Evolutionary conservation across 441 rosid species (phyloP).

Genomic region (Pelargonium cotyledonis): DNA sequence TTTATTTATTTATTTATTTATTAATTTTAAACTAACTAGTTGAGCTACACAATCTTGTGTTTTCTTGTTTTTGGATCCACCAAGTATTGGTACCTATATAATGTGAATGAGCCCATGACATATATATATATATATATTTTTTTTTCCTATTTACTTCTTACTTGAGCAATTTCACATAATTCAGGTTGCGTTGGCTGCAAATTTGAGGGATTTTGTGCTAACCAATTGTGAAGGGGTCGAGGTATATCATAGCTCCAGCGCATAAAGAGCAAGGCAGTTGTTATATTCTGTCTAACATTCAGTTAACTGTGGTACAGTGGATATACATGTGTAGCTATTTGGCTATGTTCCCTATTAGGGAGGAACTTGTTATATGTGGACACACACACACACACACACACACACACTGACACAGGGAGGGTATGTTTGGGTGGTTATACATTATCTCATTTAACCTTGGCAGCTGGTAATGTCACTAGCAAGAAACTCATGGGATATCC

Average conservation of each 20-base stretch:
- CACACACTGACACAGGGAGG: too few relatives aligned
- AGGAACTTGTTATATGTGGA: background rate
- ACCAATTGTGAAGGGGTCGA: constrained; percentile 59
- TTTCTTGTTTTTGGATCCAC: background rate
- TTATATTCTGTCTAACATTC: constrained; percentile 4
- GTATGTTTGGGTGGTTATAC: background rate
- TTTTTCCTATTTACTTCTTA: constrained; percentile 10
- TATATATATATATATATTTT: background rate
- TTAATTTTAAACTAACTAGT: too few relatives aligned
- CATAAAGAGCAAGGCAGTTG: background rate
- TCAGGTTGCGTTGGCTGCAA: constrained; percentile 92
- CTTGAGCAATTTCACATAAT: constrained; percentile 13
- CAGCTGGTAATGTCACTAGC: background rate
- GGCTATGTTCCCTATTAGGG: background rate
- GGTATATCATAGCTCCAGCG: constrained; percentile 34
- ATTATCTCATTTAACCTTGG: background rate
- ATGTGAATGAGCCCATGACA: background rate
- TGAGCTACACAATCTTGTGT: background rate
- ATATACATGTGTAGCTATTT: background rate
- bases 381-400: too few relatives aligned
- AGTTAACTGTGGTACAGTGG: background rate
- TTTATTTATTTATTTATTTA: background rate
- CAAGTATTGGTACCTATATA: background rate
- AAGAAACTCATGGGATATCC: background rate
- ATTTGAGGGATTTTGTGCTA: constrained; percentile 67